Conservation (phyloP, 73 alveolate species). For the Paramecium bursaria region DNA sequence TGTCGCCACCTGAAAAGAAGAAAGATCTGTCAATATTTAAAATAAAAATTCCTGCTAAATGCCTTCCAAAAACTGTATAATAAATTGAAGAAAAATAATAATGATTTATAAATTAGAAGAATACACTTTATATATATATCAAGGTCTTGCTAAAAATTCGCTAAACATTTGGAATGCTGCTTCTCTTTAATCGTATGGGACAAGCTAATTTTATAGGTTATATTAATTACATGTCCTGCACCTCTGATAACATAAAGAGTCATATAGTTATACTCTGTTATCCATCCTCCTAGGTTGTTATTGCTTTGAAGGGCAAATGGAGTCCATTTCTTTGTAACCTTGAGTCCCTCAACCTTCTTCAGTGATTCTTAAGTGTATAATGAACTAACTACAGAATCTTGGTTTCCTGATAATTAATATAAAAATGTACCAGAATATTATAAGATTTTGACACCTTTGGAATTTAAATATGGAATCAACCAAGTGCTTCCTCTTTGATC, state of each 20-base stretch:
- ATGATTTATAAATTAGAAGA: no score
- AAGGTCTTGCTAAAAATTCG: conserved; percentile 17
- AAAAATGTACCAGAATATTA: background rate
- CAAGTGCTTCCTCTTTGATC: background rate
- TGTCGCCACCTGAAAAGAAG: no score
- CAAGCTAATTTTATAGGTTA: background rate
- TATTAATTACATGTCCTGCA: conserved; percentile 39
- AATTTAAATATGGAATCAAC: conserved; percentile 4
- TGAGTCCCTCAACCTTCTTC: conserved; percentile 1
- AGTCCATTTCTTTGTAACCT: background rate
- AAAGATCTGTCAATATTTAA: no score
- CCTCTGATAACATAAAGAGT: conserved; percentile 35
- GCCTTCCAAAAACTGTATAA: no score
- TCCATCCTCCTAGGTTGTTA: conserved; percentile 33
- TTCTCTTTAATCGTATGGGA: conserved; percentile 45
- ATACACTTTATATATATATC: background rate
- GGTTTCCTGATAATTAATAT: conserved; percentile 20
- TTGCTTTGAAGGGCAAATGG: conserved; percentile 4
- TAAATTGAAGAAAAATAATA: no score
- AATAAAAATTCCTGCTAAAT: no score
- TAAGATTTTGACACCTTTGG: background rate
- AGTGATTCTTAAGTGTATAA: conserved; percentile 23
- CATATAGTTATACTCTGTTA: conserved; percentile 27
- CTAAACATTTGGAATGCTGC: conserved; percentile 16
- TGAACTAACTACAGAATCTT: conserved; percentile 17